A percentile compares a stretch with the other conserved stretches of the same genome.
Conservation (phyloP, 23 red algal genomes). For the Gracilaria gracilis region DNA sequence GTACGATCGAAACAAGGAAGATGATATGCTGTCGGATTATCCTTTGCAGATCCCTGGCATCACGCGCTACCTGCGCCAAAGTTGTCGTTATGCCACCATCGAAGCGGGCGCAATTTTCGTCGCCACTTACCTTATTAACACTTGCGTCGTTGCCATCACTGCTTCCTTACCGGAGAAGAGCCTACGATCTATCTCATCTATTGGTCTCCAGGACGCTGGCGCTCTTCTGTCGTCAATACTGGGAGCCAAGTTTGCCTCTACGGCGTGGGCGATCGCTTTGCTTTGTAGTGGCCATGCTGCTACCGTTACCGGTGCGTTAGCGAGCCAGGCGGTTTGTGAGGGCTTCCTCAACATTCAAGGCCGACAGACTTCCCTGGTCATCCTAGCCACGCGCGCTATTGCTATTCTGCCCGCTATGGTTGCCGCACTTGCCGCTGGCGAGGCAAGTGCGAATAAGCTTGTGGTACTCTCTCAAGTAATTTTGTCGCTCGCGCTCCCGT, state of each 20-base stretch:
- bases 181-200: conserved; percentile 18
- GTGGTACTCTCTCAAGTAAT: conserved; percentile 85
- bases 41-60: background rate
- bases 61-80: background rate
- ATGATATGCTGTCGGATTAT: background rate
- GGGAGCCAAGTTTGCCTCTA: conserved; percentile 63
- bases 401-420: conserved; percentile 81
- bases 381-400: conserved; percentile 64
- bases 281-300: conserved; percentile 83
- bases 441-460: conserved; percentile 73
- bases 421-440: conserved; percentile 76
- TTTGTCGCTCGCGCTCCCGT: conserved; percentile 83
- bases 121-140: conserved; percentile 84
- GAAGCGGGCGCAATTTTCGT: conserved; percentile 78
- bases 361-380: background rate
- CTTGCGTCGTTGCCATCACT: conserved; percentile 70
- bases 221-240: conserved; percentile 59
- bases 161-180: conserved; percentile 64
- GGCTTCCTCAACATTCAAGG: conserved; percentile 76
- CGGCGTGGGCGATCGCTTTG: conserved; percentile 88
- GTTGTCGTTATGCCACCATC: conserved; percentile 66
- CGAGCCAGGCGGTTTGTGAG: conserved; percentile 89
- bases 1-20: conserved; percentile 19
- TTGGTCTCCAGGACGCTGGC: conserved; percentile 77
- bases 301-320: conserved; percentile 85